Percentiles rank a stretch among this genome's conserved stretches.
phyloP scores from a whole-genome alignment of 2,329 filamentous ascomycete genomes.

The Colletotrichum costaricense region DNA sequence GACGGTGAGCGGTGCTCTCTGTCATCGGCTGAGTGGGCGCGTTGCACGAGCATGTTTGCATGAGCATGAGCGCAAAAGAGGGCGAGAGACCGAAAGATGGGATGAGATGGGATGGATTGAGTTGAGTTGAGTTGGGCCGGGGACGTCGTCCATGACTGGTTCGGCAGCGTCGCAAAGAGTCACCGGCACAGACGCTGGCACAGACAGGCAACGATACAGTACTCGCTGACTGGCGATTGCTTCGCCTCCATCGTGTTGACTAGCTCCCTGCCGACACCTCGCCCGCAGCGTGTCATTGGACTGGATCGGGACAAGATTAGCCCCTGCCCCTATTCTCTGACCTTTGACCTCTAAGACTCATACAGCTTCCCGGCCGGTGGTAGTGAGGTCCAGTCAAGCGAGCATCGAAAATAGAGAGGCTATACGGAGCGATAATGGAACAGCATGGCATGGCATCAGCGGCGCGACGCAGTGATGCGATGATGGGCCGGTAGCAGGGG shows the following conservation, averaged over 20 bases:
- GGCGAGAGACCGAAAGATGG: constrained; percentile 7
- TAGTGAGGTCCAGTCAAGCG: not conserved
- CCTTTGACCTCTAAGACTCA: constrained; percentile 11
- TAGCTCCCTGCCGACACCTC: constrained; percentile 25
- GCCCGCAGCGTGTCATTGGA: constrained; percentile 17
- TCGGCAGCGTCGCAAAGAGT: constrained; percentile 17
- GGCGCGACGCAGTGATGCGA: constrained; percentile 27
- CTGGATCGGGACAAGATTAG: constrained; percentile 18
- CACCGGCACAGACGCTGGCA: constrained; percentile 28
- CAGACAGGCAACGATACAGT: constrained; percentile 26
- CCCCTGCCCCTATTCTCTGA: constrained; percentile 16
- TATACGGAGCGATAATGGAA: constrained; percentile 8
- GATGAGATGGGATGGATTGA: not conserved
- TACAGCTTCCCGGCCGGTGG: constrained; percentile 9
- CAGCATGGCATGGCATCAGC: constrained; percentile 15
- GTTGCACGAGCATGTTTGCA: constrained; percentile 27
- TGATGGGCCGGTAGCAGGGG: constrained; percentile 23
- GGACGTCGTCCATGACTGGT: constrained; percentile 20
- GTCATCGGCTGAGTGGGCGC: constrained; percentile 26
- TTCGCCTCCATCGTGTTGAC: constrained; percentile 34
- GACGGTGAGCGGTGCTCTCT: constrained; percentile 21
- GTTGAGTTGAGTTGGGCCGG: constrained; percentile 4
- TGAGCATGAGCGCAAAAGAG: constrained; percentile 4
- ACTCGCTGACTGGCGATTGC: constrained; percentile 30
- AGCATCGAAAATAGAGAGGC: constrained; percentile 24